phyloP scores from a whole-genome alignment of 2,329 filamentous ascomycete species.

The Phyllosticta paracitricarpa region DNA sequence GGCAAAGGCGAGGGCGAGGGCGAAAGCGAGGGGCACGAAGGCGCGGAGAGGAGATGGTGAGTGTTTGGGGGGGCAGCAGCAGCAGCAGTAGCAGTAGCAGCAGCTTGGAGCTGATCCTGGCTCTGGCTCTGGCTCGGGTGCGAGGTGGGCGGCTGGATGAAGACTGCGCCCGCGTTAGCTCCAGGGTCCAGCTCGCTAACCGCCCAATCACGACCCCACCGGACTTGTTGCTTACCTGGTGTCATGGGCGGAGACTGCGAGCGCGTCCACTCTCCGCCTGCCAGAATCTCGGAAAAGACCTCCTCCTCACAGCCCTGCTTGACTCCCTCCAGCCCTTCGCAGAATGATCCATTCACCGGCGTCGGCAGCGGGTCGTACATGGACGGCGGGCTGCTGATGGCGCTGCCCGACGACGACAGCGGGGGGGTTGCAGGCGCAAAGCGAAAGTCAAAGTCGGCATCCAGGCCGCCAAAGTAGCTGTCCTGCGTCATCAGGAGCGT shows the following conservation, averaged over 20 bases:
- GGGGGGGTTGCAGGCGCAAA: conserved; percentile 81
- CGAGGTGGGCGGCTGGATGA: conserved; percentile 49
- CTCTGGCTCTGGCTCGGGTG: conserved; percentile 24
- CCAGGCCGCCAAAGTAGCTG: conserved; percentile 50
- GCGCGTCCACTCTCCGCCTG: conserved; percentile 64
- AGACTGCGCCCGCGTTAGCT: conserved; percentile 40
- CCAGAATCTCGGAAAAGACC: conserved; percentile 60
- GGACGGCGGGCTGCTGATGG: conserved; percentile 71
- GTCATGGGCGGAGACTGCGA: conserved; percentile 78
- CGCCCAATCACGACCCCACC: neutral
- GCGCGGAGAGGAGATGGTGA: conserved; percentile 62
- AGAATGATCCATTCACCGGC: conserved; percentile 73
- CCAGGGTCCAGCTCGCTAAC: conserved; percentile 1
- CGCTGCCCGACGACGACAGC: conserved; percentile 75
- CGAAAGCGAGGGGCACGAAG: conserved; percentile 72
- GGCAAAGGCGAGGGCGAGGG: conserved; percentile 77
- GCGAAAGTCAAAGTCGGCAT: conserved; percentile 59
- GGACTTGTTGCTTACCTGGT: conserved; percentile 58
- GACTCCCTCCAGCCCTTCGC: conserved; percentile 35
- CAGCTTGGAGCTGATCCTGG: conserved; percentile 25
- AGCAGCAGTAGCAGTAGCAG: neutral
- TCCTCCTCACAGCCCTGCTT: conserved; percentile 58
- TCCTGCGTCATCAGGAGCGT: conserved; percentile 56
- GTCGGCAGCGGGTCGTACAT: conserved; percentile 68
- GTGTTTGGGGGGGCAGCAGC: conserved; percentile 9